Conservation (phyloP, 2,329 filamentous ascomycete genomes). For the Lachnellula cervina region DNA sequence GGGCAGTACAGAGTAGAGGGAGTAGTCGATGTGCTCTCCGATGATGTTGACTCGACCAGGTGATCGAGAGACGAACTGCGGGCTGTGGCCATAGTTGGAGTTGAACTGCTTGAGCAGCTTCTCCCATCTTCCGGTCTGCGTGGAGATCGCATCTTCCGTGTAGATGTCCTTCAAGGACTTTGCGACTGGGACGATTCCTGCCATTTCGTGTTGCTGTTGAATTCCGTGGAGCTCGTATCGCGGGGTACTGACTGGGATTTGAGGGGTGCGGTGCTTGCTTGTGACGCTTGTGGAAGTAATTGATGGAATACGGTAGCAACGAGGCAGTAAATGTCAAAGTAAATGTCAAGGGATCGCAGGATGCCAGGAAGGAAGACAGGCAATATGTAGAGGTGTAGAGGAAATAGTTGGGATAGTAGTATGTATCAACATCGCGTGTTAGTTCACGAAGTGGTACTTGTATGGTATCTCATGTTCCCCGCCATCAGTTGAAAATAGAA, state of each 20-base stretch:
- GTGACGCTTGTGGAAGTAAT: neutral
- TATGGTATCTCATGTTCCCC: neutral
- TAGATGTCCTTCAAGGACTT: slow-evolving; percentile 78
- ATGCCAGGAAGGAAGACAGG: neutral
- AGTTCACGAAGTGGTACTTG: too few relatives aligned
- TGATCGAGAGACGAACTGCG: slow-evolving; percentile 81
- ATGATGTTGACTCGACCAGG: slow-evolving; percentile 97
- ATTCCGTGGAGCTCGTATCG: slow-evolving; percentile 12
- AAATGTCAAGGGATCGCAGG: neutral
- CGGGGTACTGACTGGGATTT: slow-evolving; percentile 1
- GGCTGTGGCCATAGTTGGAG: slow-evolving; percentile 60
- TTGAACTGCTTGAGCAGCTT: slow-evolving; percentile 67
- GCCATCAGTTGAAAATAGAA: neutral
- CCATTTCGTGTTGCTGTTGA: slow-evolving; percentile 38
- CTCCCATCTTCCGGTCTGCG: slow-evolving; percentile 72
- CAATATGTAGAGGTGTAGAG: neutral
- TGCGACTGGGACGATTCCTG: slow-evolving; percentile 65
- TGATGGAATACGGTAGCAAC: neutral
- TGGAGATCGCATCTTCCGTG: slow-evolving; percentile 62
- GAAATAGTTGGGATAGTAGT: neutral
- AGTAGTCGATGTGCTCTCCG: slow-evolving; percentile 99
- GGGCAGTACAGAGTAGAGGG: slow-evolving; percentile 88
- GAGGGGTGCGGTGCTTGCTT: neutral
- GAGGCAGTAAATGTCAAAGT: neutral
- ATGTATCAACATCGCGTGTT: too few relatives aligned